Conservation (phyloP, 2,329 filamentous ascomycete genomes). For the Cladosporium sp. region DNA sequence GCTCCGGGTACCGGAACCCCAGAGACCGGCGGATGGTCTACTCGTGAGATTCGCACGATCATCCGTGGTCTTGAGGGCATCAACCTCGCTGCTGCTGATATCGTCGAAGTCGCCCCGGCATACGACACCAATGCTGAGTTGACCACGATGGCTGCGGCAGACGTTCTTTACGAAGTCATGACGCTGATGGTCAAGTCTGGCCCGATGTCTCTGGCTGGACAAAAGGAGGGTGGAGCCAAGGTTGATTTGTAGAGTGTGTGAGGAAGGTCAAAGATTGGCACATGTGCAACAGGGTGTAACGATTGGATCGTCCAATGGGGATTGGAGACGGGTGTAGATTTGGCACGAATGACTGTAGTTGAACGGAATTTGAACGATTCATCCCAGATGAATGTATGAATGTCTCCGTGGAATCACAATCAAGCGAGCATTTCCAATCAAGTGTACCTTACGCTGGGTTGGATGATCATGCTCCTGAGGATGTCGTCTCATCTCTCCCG, state of each 20-base stretch:
- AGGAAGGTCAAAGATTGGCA: background rate
- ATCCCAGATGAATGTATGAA: too few species aligned
- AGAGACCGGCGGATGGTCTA: slow-evolving; percentile 73
- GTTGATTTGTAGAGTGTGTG: background rate
- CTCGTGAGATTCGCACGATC: slow-evolving; percentile 68
- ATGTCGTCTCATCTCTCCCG: too few species aligned
- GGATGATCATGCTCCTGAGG: too few species aligned
- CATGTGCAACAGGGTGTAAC: too few species aligned
- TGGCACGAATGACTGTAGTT: too few species aligned
- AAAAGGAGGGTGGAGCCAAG: background rate
- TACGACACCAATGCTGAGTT: slow-evolving; percentile 70
- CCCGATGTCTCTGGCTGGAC: slow-evolving; percentile 43
- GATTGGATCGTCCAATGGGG: too few species aligned
- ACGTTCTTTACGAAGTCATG: slow-evolving; percentile 74
- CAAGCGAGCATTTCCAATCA: too few species aligned
- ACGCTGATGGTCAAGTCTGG: slow-evolving; percentile 79
- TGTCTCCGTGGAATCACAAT: too few species aligned
- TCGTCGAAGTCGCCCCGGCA: slow-evolving; percentile 70
- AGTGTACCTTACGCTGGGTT: too few species aligned
- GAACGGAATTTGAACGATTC: too few species aligned
- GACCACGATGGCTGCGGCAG: slow-evolving; percentile 64
- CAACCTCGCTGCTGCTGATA: slow-evolving; percentile 66
- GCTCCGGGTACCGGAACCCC: slow-evolving; percentile 72
- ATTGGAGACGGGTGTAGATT: too few species aligned
- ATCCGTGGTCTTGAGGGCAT: slow-evolving; percentile 64